These are phyloP conservation scores for Pleurozium schreberi DNA, from an alignment of 225 moss, liverwort and hornwort species.

Conservation along the genomic window DNA sequence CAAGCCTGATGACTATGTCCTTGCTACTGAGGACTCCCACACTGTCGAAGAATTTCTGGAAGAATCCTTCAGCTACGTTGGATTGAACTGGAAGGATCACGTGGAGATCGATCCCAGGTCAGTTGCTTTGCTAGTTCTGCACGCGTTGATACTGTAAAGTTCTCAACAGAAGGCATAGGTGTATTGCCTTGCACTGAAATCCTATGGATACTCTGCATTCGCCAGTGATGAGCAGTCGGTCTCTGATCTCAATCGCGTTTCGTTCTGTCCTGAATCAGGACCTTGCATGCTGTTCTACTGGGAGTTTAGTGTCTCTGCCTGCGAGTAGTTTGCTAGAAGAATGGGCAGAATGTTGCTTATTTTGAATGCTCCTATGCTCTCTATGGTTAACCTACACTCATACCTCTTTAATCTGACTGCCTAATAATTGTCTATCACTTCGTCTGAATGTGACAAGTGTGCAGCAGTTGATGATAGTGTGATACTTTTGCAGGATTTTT, in stretches of 20 bases:
- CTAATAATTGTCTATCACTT: neutral
- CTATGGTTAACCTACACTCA: neutral
- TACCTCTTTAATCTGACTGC: neutral
- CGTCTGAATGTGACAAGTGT: neutral
- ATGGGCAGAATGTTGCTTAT: neutral
- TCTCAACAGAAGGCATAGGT: neutral
- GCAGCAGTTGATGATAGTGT: neutral
- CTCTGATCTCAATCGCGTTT: neutral
- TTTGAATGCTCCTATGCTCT: neutral
- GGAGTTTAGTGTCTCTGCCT: neutral
- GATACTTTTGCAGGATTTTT: neutral
- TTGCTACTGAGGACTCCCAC: slow-evolving; percentile 73
- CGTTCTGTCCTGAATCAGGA: neutral
- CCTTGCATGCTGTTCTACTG: neutral
- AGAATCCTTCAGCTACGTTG: slow-evolving; percentile 48
- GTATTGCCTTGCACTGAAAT: neutral
- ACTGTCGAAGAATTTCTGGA: slow-evolving; percentile 67
- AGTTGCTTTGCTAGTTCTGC: neutral
- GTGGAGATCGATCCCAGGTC: slow-evolving; percentile 66
- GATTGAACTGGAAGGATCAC: slow-evolving; percentile 59
- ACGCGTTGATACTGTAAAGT: neutral
- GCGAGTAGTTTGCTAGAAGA: neutral
- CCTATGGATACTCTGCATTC: neutral
- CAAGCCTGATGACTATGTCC: slow-evolving; percentile 62
- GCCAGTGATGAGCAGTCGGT: neutral